Evolutionary conservation across 495 filamentous ascomycete species (phyloP), one percentile per base, ranked within the genome.

Genomic region (Glarea lozoyensis): DNA sequence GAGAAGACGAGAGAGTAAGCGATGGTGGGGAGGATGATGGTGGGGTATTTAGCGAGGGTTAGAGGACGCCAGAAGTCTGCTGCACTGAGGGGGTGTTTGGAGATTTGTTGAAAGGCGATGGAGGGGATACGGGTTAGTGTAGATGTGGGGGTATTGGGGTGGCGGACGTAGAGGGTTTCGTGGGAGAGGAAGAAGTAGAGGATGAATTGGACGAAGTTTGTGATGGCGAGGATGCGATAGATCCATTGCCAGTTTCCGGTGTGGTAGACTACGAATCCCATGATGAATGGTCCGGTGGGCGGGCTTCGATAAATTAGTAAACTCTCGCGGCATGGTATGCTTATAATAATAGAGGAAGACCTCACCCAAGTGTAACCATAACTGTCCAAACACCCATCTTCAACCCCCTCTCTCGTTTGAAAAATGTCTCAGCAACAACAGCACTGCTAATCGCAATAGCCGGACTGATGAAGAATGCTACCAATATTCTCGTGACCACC

Each of bases 331-430:
- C 10, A 20, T 3, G 12, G 12, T 33, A 62, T 13, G 65, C 51
- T 23, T 63, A 58, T 1, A 61, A 62, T 0, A 55, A 59, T 27
- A 55, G 38, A 0, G 68, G 68, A 2, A 66, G 57, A 31, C 7
- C 4, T 29, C 24, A 37, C 73, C 72, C n/a, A 17, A 75, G 43
- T 5, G 73, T 75, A 24, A 73, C 57, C 57, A 76, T 60, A 22
- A 75, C 35, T 1, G 67, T 75, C 70, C 71, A 76, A 5, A 75
- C 59, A 13, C 72, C 72, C 64, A 76, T 71, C 16, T 70, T 72
- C 33, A 56, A 57, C 21, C 56, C 68, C 16, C 70, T 56, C 12
- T 73, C 64, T 13, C 64, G 59, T 43, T 60, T 61, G 47, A 74
- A 74, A 43, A 68, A 72, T 11, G 62, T 67, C 47, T 74, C 70